These are phyloP conservation scores for Medicago truncatula DNA, from an alignment of 306 rosid genomes.

Conservation along the genomic window DNA sequence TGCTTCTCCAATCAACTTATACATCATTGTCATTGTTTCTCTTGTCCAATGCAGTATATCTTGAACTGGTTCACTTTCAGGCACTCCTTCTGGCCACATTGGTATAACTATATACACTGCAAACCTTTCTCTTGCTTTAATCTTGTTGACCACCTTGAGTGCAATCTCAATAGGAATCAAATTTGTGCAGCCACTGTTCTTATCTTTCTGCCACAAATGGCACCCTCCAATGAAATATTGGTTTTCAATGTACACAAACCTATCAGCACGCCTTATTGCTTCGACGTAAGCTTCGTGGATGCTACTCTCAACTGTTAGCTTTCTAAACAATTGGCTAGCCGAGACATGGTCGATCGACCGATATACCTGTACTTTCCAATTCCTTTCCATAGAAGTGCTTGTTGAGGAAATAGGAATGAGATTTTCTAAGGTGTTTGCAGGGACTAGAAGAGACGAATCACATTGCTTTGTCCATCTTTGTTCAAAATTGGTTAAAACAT, in stretches of 20 bases:
- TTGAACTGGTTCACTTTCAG: slow-evolving; percentile 83
- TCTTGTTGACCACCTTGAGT: slow-evolving; percentile 77
- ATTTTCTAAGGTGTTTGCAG: slow-evolving; percentile 54
- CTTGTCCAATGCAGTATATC: slow-evolving; percentile 90
- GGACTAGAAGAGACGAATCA: slow-evolving; percentile 70
- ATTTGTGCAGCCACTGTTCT: slow-evolving; percentile 74
- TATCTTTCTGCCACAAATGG: slow-evolving; percentile 79
- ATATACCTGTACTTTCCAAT: slow-evolving; percentile 89
- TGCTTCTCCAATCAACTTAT: slow-evolving; percentile 80
- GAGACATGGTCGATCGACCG: slow-evolving; percentile 86
- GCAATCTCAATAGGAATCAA: slow-evolving; percentile 91
- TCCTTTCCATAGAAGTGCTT: slow-evolving; percentile 46
- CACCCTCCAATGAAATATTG: slow-evolving; percentile 96
- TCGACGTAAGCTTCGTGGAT: slow-evolving; percentile 88
- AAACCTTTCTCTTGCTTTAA: slow-evolving; percentile 79
- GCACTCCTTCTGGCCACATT: slow-evolving; percentile 98
- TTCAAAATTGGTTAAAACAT: slow-evolving; percentile 81
- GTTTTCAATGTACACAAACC: slow-evolving; percentile 89
- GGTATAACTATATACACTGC: slow-evolving; percentile 88
- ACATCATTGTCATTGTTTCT: slow-evolving; percentile 92
- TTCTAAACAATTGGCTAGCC: slow-evolving; percentile 67
- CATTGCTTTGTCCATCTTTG: slow-evolving; percentile 90
- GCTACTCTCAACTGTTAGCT: slow-evolving; percentile 77
- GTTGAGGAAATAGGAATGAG: slow-evolving; percentile 58
- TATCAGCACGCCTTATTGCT: slow-evolving; percentile 85